phyloP scores from a whole-genome alignment of 805 yeast species.

The Metschnikowia santaceciliae region DNA sequence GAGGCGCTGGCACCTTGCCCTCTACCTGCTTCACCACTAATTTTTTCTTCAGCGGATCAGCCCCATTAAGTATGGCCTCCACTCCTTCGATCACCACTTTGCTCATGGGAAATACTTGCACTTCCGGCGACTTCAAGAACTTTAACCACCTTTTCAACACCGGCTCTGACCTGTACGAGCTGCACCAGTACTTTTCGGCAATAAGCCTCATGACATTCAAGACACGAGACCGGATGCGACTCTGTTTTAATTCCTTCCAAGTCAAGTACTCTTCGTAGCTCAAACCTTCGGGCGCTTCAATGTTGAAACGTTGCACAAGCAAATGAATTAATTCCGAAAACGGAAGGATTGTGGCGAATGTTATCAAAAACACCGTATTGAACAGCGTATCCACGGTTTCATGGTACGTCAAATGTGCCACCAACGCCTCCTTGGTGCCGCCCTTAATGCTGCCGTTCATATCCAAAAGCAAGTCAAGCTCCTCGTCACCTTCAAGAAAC shows the following conservation, averaged over 20 bases:
- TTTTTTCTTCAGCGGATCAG: constrained; percentile 8
- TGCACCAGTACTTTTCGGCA: constrained; percentile 68
- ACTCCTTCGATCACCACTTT: constrained; percentile 25
- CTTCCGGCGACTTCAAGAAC: constrained; percentile 24
- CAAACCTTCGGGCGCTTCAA: constrained; percentile 83
- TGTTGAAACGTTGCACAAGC: constrained; percentile 60
- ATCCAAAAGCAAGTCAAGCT: constrained; percentile 53
- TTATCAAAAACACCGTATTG: constrained; percentile 64
- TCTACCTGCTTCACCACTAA: neutral
- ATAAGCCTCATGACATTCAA: constrained; percentile 63
- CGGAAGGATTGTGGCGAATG: constrained; percentile 71
- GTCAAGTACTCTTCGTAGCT: constrained; percentile 73
- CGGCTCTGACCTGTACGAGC: constrained; percentile 49
- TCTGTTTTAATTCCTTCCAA: constrained; percentile 71
- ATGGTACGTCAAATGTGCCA: constrained; percentile 79
- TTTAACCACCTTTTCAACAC: constrained; percentile 32
- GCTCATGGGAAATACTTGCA: constrained; percentile 25
- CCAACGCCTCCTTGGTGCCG: constrained; percentile 73
- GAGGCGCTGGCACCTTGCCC: constrained; percentile 39
- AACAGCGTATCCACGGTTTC: constrained; percentile 57
- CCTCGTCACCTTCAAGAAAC: constrained; percentile 69
- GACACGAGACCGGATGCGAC: constrained; percentile 63
- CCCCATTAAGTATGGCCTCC: constrained; percentile 27
- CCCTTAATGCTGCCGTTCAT: constrained; percentile 73
- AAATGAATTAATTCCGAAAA: constrained; percentile 57